These are phyloP conservation scores for Colletotrichum salicis DNA, from an alignment of 2,329 filamentous ascomycete genomes.

Conservation along the genomic window DNA sequence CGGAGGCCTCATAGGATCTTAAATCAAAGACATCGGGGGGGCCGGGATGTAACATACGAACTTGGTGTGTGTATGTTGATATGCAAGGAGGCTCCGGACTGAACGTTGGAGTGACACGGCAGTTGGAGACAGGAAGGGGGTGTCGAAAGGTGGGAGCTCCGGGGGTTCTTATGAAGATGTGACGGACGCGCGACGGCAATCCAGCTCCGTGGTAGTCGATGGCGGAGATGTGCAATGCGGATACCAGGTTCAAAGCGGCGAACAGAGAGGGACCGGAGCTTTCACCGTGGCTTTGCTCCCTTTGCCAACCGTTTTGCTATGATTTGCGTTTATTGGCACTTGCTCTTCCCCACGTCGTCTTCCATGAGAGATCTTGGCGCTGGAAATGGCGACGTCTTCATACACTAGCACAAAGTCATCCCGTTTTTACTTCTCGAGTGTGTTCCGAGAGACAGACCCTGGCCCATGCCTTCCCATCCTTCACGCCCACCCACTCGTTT, in stretches of 20 bases:
- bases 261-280: conserved; percentile 1
- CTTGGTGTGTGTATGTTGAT: conserved; percentile 7
- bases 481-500: not conserved
- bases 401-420: conserved; percentile 30
- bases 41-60: conserved; percentile 9
- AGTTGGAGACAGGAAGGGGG: not conserved
- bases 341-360: conserved; percentile 19
- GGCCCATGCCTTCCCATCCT: conserved; percentile 10
- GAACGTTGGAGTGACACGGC: conserved; percentile 2
- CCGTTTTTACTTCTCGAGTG: conserved; percentile 17
- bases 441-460: conserved; percentile 15
- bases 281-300: conserved; percentile 16
- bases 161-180: conserved; percentile 32
- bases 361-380: conserved; percentile 27
- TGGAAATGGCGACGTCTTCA: conserved; percentile 9
- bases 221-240: conserved; percentile 2
- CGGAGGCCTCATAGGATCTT: not conserved
- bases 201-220: conserved; percentile 15
- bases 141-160: conserved; percentile 7
- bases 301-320: conserved; percentile 25
- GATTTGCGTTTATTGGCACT: conserved; percentile 26
- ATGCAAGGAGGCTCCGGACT: conserved; percentile 14
- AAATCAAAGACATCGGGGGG: not conserved
- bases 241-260: conserved; percentile 32
- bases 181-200: conserved; percentile 5